Evolutionary conservation across 2,329 filamentous ascomycete genomes (phyloP), one percentile per base, ranked within the genome.

Genomic region (Chalaropsis ovoidea): DNA sequence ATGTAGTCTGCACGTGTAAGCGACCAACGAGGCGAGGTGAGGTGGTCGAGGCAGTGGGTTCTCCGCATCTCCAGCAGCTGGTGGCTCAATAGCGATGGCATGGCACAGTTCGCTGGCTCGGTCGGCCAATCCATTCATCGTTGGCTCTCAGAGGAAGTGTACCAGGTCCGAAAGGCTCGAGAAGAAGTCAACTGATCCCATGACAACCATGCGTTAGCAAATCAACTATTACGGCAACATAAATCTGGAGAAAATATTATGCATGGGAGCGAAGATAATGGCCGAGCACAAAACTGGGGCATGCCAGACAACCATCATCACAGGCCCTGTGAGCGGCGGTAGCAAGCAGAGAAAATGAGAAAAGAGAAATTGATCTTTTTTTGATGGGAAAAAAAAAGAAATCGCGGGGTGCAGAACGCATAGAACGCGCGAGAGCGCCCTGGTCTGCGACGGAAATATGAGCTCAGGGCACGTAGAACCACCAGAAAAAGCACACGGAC

Each of bases 161-260:
- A 11, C 24, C 13, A 56, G 52, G 52, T 27, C 52, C 52, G 10
- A 56, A 56, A 35, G 27, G n/a, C 7, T 35, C 27, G 27, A 35
- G 52, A 56, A n/a, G 52, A 56, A 56, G 52, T 35, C 52, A 56
- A 56, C 52, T 56, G 52, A 56, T 56, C 52, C 52, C 27, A 56
- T 56, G 11, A 19, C 2, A 31, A 49, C 10, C 47, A 49, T 49
- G 19, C 47, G 22, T 49, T 49, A 49, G 47, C 47, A 56, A 56
- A 35, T 35, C 52, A 35, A 56, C 22, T 56, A 27, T 35, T 11
- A 56, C 27, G 4, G 24, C 24, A 35, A 35, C 24, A 56, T 35
- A 31, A 56, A n/a, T 56, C 52, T 56, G 52, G 22, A 56, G 27
- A 27, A 56, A 56, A 56, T 22, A 8, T 56, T 56, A 17, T 56